phyloP scores from a whole-genome alignment of 2,329 filamentous ascomycete species.

The Akanthomyces uredinophilus region DNA sequence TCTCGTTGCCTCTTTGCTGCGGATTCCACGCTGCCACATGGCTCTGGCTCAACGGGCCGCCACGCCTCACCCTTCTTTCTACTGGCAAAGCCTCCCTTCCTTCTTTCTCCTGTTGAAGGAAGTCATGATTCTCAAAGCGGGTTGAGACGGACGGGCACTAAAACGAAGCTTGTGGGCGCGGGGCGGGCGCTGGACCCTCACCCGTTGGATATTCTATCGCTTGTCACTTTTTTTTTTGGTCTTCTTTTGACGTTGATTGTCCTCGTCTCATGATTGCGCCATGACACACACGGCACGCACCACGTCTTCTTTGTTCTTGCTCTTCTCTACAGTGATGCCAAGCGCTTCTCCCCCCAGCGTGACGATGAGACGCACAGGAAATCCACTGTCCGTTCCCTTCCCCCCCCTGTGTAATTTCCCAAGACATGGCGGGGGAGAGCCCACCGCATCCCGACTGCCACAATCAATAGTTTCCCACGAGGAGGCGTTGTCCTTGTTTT shows the following conservation, averaged over 20 bases:
- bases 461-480: neutral
- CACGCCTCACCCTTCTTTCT: neutral
- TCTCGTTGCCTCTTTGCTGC: neutral
- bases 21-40: neutral
- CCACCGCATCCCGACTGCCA: neutral
- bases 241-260: no score
- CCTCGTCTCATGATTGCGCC: no score
- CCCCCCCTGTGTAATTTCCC: conserved; percentile 7
- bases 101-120: neutral
- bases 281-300: no score
- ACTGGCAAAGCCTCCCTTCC: no score
- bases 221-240: conserved; percentile 6
- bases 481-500: neutral
- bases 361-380: neutral
- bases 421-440: neutral
- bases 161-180: no score
- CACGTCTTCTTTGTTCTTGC: neutral
- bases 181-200: no score
- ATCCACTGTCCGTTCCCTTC: neutral
- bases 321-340: neutral
- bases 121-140: no score
- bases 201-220: neutral
- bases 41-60: neutral
- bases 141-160: neutral
- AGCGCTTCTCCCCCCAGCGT: neutral